A percentile compares a stretch with the other conserved stretches of the same genome.
Evolutionary conservation across 768 basidiomycete species (phyloP).

Genomic region (Tephrocybe sp.): DNA sequence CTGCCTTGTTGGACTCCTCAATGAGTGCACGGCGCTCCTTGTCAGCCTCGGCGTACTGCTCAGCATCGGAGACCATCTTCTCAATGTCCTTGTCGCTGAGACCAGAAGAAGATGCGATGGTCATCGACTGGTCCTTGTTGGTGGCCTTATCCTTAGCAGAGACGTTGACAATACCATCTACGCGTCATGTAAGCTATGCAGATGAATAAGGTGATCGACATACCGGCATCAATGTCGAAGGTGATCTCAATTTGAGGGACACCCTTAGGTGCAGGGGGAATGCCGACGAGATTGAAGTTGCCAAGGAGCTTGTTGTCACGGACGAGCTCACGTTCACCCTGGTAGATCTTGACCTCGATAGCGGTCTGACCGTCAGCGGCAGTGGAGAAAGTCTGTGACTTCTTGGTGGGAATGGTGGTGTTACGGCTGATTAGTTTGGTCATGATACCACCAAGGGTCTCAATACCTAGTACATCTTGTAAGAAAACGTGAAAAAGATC

Average conservation of each 20-base stretch:
- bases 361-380: constrained; percentile 99
- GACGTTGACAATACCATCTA: constrained; percentile 96
- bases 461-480: constrained; percentile 55
- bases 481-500: background rate
- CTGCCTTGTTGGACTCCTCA: constrained; percentile 96
- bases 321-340: constrained; percentile 98
- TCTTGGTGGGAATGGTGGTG: constrained; percentile 99
- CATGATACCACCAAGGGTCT: constrained; percentile 99
- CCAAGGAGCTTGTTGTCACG: constrained; percentile 98
- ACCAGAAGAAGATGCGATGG: constrained; percentile 96
- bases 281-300: constrained; percentile 99
- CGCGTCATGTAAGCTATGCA: constrained; percentile 8
- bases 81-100: constrained; percentile 96
- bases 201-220: constrained; percentile 18
- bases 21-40: constrained; percentile 86
- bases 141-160: constrained; percentile 95
- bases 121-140: constrained; percentile 91
- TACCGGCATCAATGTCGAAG: constrained; percentile 96
- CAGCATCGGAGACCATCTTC: constrained; percentile 93
- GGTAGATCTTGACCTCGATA: constrained; percentile 99
- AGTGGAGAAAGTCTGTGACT: constrained; percentile 98
- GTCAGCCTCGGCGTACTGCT: constrained; percentile 92
- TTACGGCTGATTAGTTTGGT: constrained; percentile 98
- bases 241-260: constrained; percentile 87
- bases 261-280: constrained; percentile 84